These are phyloP conservation scores for Exophiala alcalophila DNA, from an alignment of 2,329 filamentous ascomycete genomes.

Conservation along the genomic window DNA sequence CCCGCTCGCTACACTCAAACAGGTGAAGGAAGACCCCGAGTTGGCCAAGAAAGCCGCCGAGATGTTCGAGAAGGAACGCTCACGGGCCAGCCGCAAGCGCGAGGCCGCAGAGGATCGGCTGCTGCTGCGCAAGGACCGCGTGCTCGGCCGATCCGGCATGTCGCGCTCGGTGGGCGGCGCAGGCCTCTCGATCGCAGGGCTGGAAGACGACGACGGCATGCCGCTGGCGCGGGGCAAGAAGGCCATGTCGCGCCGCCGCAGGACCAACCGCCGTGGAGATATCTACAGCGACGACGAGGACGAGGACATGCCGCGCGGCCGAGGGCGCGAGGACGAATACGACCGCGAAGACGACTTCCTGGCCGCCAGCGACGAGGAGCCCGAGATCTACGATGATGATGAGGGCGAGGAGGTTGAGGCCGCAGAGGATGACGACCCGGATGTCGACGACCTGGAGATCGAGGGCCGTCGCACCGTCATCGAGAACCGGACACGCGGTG, in stretches of 20 bases:
- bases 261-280: slow-evolving; percentile 46
- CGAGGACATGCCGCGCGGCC: slow-evolving; percentile 44
- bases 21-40: slow-evolving; percentile 61
- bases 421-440: slow-evolving; percentile 41
- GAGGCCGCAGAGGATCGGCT: slow-evolving; percentile 57
- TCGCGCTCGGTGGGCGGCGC: slow-evolving; percentile 42
- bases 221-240: slow-evolving; percentile 36
- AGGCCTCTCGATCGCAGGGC: slow-evolving; percentile 54
- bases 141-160: slow-evolving; percentile 49
- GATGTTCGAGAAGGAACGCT: slow-evolving; percentile 56
- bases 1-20: slow-evolving; percentile 25
- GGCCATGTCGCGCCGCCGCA: slow-evolving; percentile 38
- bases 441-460: slow-evolving; percentile 41
- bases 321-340: slow-evolving; percentile 72
- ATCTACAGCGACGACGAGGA: slow-evolving; percentile 51
- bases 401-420: slow-evolving; percentile 41
- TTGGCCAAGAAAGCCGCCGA: slow-evolving; percentile 59
- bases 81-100: slow-evolving; percentile 52
- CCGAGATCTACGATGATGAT: slow-evolving; percentile 45
- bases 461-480: slow-evolving; percentile 31
- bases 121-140: slow-evolving; percentile 48
- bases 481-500: slow-evolving; percentile 25
- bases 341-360: slow-evolving; percentile 81
- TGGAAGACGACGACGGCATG: slow-evolving; percentile 58
- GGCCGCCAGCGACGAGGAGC: slow-evolving; percentile 49